Evolutionary conservation across 2,329 filamentous ascomycete species (phyloP), one percentile per base, ranked within the genome.

Genomic region (Monosporascus sp.): DNA sequence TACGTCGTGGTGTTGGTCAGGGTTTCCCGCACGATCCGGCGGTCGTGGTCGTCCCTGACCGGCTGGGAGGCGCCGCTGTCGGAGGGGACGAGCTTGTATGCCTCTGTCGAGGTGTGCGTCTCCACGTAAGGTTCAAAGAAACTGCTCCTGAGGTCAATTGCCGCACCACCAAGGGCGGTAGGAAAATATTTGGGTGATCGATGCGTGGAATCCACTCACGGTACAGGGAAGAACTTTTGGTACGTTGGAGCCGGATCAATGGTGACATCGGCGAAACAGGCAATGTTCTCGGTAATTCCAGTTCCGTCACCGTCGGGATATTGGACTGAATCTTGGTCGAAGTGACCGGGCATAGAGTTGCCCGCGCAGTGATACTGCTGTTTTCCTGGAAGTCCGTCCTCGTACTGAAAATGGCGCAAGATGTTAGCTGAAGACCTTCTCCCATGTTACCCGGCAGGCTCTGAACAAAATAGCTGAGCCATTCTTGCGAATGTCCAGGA

Each of bases 61-160:
- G 68, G 68, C 46, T 67, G 65, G 16, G 60, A 62, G 14, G 57
- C 68, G 17, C 68, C 68, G 5, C 60, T 59, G 53, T 70, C 68
- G 26, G 65, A 68, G 20, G 70, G 59, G 0, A 70, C 68, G 19
- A 63, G 64, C 48, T 70, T 70, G 58, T 68, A 70, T 5, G 68
- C 68, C 37, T 70, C 68, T 2, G 60, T 65, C 1, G 67, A 64
- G 8, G 60, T 24, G 38, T 70, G 65, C 0, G 65, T 68, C 3
- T 63, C 58, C 8, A 69, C 63, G 37, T 61, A 57, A 5, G 66
- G 57, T 44, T 65, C 60, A 50, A 69, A 70, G 52, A 69, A 70
- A 31, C 43, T 46, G 24, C 16, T 7, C 3, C 4, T 16, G 43
- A 2, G 14, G 22, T 17, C n/a, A 16, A 11, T 14, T 7, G 22